Base-by-base conservation (phyloP, 805 yeast genomes). In the Hanseniaspora taiwanica region DNA sequence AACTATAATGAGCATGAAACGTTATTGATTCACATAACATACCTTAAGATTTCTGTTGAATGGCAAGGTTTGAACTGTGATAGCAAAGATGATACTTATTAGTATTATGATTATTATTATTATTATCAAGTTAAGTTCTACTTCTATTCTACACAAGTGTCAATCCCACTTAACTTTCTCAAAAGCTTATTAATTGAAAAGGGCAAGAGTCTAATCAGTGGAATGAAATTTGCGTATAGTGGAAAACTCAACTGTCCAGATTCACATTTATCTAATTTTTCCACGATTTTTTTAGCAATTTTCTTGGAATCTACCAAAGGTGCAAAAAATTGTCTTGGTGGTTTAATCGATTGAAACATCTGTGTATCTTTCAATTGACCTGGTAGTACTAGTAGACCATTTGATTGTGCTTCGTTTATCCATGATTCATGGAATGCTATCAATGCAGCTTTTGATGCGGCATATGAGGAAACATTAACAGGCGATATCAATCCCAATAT, bases 361-460 rank as follows among this genome's bases (percentile, higher is more conserved):
- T 45, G 50, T 1, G 68, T 61, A 37, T 56, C 56, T 27, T 35
- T 33, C 13, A 68, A 47, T 44, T 68, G 74, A 2, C 74, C 74
- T 0, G 71, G 65, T 3, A 60, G 47, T 3, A 67, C 69, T 23
- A 68, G 49, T 4, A 68, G 13, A n/a, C 37, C 39, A n/a, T 10
- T 24, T 6, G 17, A 38, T 27, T 38, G 33, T 21, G 24, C 19
- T 38, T 66, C 71, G 31, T 57, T 59, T 1, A 55, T 42, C 20
- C 66, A 40, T 1, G 68, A 58, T 46, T 68, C 72, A 42, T 68
- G 72, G 12, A 65, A 42, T 45, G 63, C 68, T 6, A 57, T 54
- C 8, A 55, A 44, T 0, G 71, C 67, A 0, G 71, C 65, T 40
- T 68, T 68, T 6, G 70, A 50, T 2, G 72, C 67, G 1, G 68